Evolutionary conservation across 805 yeast genomes (phyloP).

Genomic region (Pichia nanzhaoensis): DNA sequence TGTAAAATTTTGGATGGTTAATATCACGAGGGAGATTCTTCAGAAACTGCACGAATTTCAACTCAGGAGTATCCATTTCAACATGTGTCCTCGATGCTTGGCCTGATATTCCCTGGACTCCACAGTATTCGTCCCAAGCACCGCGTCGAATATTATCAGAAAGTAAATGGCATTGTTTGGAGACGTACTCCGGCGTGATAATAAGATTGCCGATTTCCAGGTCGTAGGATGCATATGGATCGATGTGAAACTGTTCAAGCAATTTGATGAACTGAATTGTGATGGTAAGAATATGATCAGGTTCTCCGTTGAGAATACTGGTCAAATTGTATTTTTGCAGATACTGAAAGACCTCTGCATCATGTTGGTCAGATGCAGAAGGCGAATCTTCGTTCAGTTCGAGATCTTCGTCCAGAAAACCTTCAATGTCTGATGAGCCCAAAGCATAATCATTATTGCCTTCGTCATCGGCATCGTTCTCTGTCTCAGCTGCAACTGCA

Average conservation of each 20-base stretch:
- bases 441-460: slow-evolving; percentile 11
- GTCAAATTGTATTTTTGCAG: background rate
- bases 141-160: slow-evolving; percentile 16
- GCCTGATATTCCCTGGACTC: background rate
- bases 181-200: slow-evolving; percentile 20
- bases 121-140: slow-evolving; percentile 12
- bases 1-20: slow-evolving; percentile 19
- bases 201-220: slow-evolving; percentile 17
- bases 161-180: slow-evolving; percentile 6
- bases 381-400: background rate
- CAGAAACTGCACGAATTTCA: slow-evolving; percentile 10
- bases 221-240: slow-evolving; percentile 17
- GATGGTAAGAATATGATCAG: background rate
- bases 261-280: slow-evolving; percentile 7
- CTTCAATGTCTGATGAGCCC: slow-evolving; percentile 16
- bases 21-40: slow-evolving; percentile 2
- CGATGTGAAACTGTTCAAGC: slow-evolving; percentile 7
- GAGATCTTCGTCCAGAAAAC: slow-evolving; percentile 1
- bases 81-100: background rate
- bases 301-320: background rate
- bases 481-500: no score
- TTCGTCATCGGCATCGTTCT: background rate
- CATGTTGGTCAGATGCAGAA: background rate
- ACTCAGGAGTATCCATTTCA: slow-evolving; percentile 5
- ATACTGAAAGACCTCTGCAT: background rate